Evolutionary conservation across 2,329 filamentous ascomycete genomes (phyloP).

Genomic region (Diaporthe citriasiana): DNA sequence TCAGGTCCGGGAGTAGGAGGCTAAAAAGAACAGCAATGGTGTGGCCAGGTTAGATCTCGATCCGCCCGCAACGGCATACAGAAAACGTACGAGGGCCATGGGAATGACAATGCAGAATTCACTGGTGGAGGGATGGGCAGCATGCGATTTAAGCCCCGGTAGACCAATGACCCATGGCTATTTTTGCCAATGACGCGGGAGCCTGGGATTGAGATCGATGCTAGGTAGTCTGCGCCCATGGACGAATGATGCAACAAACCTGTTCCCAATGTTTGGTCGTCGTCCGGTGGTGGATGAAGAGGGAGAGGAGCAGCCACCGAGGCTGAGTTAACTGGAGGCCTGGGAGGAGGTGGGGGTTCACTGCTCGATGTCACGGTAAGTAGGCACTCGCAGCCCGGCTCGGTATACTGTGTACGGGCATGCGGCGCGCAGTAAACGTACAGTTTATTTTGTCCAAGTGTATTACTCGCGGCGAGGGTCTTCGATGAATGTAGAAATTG

Average conservation of each 20-base stretch:
- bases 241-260: slow-evolving; percentile 2
- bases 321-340: slow-evolving; percentile 12
- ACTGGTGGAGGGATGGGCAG: slow-evolving; percentile 18
- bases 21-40: slow-evolving; percentile 31
- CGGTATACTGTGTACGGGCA: neutral
- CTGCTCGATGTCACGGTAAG: neutral
- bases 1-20: slow-evolving; percentile 4
- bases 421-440: neutral
- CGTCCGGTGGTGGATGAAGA: neutral
- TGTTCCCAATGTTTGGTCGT: neutral
- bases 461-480: neutral
- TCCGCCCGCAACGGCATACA: slow-evolving; percentile 31
- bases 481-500: slow-evolving; percentile 8
- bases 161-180: slow-evolving; percentile 27
- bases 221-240: slow-evolving; percentile 19
- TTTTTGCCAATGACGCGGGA: slow-evolving; percentile 31
- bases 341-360: neutral
- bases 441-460: neutral
- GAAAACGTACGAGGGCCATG: slow-evolving; percentile 30
- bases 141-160: slow-evolving; percentile 18
- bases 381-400: neutral
- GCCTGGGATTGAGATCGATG: neutral
- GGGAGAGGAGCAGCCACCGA: neutral
- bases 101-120: slow-evolving; percentile 31
- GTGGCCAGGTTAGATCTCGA: slow-evolving; percentile 40